Conservation (phyloP, 2,329 filamentous ascomycete species). For the Diplodia scrobiculata region DNA sequence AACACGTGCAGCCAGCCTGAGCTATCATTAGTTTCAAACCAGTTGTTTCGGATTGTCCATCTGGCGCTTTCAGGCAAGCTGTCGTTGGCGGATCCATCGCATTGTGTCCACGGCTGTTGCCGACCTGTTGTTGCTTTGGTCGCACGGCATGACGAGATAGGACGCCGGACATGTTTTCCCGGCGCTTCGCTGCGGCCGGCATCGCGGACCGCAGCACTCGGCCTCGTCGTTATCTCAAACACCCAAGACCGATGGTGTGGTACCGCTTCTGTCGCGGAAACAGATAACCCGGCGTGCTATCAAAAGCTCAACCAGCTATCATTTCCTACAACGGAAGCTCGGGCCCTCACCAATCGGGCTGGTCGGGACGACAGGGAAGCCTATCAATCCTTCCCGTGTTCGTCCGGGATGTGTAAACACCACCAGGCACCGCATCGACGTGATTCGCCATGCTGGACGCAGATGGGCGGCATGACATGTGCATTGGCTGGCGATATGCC, state of each 20-base stretch:
- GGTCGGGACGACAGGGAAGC: background rate
- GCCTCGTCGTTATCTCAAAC: background rate
- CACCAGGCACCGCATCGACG: background rate
- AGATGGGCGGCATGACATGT: background rate
- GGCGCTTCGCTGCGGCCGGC: slow-evolving; percentile 1
- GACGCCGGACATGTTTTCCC: background rate
- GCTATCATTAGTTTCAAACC: background rate
- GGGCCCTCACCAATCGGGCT: background rate
- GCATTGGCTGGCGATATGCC: slow-evolving; percentile 1
- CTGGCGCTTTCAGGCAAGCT: background rate
- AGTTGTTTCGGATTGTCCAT: slow-evolving; percentile 5
- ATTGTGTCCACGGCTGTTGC: background rate
- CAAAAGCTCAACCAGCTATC: background rate
- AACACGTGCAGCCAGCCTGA: slow-evolving; percentile 7
- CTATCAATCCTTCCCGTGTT: background rate
- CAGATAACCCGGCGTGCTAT: slow-evolving; percentile 3
- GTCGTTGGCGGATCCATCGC: background rate
- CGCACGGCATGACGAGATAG: background rate
- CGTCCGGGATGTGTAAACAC: background rate
- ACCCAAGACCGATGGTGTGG: slow-evolving; percentile 1
- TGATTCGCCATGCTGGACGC: background rate
- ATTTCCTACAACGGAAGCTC: slow-evolving; percentile 22
- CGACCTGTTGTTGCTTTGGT: background rate
- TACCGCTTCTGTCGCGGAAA: slow-evolving; percentile 1
- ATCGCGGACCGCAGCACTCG: background rate